These are phyloP conservation scores for Lactarius pseudohatsudake DNA, from an alignment of 768 basidiomycete genomes.

Conservation along the genomic window DNA sequence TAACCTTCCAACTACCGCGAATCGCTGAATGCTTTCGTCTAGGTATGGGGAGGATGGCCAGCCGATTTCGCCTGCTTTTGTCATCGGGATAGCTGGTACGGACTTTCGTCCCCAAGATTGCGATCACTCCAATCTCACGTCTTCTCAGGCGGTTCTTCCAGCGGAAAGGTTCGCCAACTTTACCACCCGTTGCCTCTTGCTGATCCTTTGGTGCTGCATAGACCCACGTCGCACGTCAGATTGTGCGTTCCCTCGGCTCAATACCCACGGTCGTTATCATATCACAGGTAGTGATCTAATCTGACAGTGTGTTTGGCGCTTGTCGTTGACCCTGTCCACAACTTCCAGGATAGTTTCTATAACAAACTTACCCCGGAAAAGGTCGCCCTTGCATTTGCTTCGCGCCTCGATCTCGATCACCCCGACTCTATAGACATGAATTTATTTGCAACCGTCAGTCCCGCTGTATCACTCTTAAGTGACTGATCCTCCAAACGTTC, in stretches of 20 bases:
- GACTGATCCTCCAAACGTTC: background rate
- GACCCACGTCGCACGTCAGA: conserved; percentile 86
- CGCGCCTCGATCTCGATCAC: conserved; percentile 83
- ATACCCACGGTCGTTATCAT: conserved; percentile 89
- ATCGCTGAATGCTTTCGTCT: conserved; percentile 19
- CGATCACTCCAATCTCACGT: background rate
- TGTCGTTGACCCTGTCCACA: background rate
- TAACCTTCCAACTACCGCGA: conserved; percentile 17
- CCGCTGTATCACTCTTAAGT: conserved; percentile 10
- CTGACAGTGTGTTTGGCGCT: background rate
- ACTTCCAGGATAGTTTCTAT: conserved; percentile 87
- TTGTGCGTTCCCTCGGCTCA: conserved; percentile 76
- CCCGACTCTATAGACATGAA: conserved; percentile 92
- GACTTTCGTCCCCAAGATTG: background rate
- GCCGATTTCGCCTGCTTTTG: conserved; percentile 72
- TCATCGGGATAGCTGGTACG: conserved; percentile 78
- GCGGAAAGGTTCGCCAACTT: conserved; percentile 64
- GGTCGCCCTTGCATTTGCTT: conserved; percentile 77
- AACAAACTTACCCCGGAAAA: conserved; percentile 77
- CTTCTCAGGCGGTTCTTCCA: conserved; percentile 68
- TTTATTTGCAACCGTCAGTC: conserved; percentile 72
- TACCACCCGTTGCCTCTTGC: background rate
- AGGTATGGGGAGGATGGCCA: conserved; percentile 82
- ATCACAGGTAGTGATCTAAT: conserved; percentile 58
- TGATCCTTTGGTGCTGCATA: conserved; percentile 34